phyloP scores from a whole-genome alignment of 306 rosid genomes.

The Castanospermum australe region DNA sequence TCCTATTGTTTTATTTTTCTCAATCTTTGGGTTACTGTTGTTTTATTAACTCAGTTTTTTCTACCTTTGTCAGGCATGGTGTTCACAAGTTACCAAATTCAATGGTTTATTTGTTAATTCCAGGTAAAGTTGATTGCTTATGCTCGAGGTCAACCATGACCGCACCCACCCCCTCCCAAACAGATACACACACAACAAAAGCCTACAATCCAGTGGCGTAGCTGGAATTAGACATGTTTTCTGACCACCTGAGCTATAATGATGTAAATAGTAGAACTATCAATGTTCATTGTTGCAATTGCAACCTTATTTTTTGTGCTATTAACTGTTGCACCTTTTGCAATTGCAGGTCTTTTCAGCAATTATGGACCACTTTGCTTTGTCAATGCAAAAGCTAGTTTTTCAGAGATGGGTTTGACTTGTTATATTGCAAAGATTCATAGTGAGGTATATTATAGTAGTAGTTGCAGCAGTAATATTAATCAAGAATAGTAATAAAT shows the following conservation, averaged over 20 bases:
- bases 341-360: conserved; percentile 87
- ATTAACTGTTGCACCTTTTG: conserved; percentile 10
- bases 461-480: neutral
- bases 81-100: conserved; percentile 88
- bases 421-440: conserved; percentile 99
- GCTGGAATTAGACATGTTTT: conserved; percentile 17
- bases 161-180: neutral
- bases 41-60: conserved; percentile 28
- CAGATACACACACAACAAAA: neutral
- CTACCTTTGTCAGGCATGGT: conserved; percentile 75
- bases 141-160: conserved; percentile 6
- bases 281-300: conserved; percentile 7
- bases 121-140: conserved; percentile 57
- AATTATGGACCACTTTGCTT: conserved; percentile 97
- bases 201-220: neutral
- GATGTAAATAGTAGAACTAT: neutral
- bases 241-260: neutral
- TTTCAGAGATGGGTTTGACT: conserved; percentile 90
- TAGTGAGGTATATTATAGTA: conserved; percentile 68
- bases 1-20: conserved; percentile 12
- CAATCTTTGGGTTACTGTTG: neutral
- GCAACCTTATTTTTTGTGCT: conserved; percentile 15
- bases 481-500: neutral
- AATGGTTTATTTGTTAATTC: conserved; percentile 86
- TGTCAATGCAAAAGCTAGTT: conserved; percentile 68